Conservation (phyloP, 108 stramenopile species). For the Skeletonema marinoi region DNA sequence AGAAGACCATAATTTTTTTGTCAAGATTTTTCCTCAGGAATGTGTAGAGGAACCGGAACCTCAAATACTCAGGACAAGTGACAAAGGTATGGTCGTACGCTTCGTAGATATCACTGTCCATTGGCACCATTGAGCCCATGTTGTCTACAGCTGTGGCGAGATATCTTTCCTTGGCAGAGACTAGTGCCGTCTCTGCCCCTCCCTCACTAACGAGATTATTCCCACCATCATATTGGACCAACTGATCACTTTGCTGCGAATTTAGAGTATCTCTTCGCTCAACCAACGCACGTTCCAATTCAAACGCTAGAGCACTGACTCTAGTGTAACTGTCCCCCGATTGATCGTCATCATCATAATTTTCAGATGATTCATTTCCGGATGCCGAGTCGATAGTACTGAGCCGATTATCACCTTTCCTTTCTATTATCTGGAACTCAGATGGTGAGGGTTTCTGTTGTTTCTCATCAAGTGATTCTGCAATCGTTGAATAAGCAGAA, state of each 20-base stretch:
- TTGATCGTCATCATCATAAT: neutral
- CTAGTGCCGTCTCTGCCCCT: neutral
- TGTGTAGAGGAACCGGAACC: constrained; percentile 96
- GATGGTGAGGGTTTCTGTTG: no score
- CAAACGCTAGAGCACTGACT: neutral
- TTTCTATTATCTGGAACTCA: neutral
- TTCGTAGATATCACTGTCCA: constrained; percentile 30
- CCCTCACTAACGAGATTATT: neutral
- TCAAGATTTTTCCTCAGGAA: constrained; percentile 99
- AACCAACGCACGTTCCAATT: neutral
- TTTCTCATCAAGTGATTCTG: no score
- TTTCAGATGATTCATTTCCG: neutral
- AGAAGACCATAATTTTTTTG: constrained; percentile 99
- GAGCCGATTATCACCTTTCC: neutral
- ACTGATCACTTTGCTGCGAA: neutral
- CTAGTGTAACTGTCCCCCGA: neutral
- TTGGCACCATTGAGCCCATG: constrained; percentile 27
- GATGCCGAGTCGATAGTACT: neutral
- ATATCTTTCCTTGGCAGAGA: constrained; percentile 5
- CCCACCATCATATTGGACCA: neutral
- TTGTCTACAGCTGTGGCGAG: constrained; percentile 46
- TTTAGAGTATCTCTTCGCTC: neutral
- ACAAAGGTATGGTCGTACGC: constrained; percentile 86
- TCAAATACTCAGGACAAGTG: constrained; percentile 93
- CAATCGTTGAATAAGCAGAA: neutral